phyloP scores from a whole-genome alignment of 2,329 filamentous ascomycete genomes.

The Fusarium clavum region DNA sequence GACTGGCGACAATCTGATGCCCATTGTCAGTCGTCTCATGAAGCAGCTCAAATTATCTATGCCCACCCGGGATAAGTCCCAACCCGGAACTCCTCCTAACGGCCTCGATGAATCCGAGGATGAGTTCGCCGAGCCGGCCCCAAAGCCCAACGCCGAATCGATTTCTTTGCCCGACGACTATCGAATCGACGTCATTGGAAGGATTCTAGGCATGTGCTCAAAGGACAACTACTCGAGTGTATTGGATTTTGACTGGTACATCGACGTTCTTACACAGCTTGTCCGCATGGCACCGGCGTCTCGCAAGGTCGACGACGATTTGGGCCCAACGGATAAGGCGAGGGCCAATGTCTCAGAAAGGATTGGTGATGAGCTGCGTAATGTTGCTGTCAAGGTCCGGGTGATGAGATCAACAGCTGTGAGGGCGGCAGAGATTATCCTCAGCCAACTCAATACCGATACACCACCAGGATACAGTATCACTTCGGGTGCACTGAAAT shows the following conservation, averaged over 20 bases:
- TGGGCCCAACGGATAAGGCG: conserved; percentile 47
- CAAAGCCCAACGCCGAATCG: conserved; percentile 52
- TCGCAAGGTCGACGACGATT: conserved; percentile 54
- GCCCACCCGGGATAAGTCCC: conserved; percentile 60
- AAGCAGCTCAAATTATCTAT: conserved; percentile 80
- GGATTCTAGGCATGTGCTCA: conserved; percentile 90
- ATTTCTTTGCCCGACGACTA: conserved; percentile 87
- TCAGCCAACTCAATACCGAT: conserved; percentile 67
- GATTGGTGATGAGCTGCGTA: conserved; percentile 88
- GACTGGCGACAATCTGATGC: conserved; percentile 83
- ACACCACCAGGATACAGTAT: conserved; percentile 66
- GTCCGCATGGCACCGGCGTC: conserved; percentile 75
- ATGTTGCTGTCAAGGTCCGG: conserved; percentile 90
- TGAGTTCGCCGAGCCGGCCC: conserved; percentile 54
- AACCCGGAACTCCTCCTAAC: conserved; percentile 58
- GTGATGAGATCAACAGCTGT: conserved; percentile 84
- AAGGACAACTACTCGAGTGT: conserved; percentile 88
- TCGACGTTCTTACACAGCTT: conserved; percentile 88
- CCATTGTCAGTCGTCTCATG: conserved; percentile 87
- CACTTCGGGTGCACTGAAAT: conserved; percentile 75
- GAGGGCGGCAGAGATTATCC: conserved; percentile 82
- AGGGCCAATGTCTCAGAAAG: conserved; percentile 68
- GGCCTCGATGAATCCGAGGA: conserved; percentile 62
- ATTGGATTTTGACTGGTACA: conserved; percentile 96
- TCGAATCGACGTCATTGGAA: conserved; percentile 80